Conservation (phyloP, 2,329 filamentous ascomycete genomes). For the Aspergillus sp. region DNA sequence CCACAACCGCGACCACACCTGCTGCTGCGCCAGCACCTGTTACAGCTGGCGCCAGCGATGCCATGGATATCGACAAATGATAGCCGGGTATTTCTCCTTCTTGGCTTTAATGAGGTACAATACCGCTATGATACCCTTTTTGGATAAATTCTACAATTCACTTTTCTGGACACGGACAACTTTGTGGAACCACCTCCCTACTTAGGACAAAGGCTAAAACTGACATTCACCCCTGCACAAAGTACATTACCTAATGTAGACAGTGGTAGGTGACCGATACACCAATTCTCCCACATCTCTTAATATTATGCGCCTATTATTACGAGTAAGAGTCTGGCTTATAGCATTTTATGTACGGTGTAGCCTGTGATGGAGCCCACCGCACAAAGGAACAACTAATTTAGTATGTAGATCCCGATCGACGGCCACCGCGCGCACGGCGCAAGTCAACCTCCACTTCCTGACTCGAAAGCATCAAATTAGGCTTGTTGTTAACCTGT, state of each 20-base stretch:
- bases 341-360: too few species aligned
- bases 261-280: background rate
- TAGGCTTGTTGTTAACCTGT: too few species aligned
- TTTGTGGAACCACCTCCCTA: background rate
- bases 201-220: background rate
- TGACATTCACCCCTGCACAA: background rate
- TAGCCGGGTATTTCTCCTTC: background rate
- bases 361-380: too few species aligned
- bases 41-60: conserved; percentile 10
- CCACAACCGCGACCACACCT: background rate
- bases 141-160: background rate
- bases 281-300: background rate
- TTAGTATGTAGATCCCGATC: conserved; percentile 1
- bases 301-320: background rate
- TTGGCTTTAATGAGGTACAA: conserved; percentile 6
- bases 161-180: background rate
- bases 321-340: background rate
- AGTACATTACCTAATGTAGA: background rate
- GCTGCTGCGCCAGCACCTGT: conserved; percentile 1
- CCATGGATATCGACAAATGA: conserved; percentile 22
- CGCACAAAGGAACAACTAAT: background rate
- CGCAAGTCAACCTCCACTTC: background rate
- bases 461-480: too few species aligned
- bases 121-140: conserved; percentile 8
- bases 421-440: background rate